These are phyloP conservation scores for Pythium guiyangense DNA, from an alignment of 352 stramenopile species.

Conservation along the genomic window DNA sequence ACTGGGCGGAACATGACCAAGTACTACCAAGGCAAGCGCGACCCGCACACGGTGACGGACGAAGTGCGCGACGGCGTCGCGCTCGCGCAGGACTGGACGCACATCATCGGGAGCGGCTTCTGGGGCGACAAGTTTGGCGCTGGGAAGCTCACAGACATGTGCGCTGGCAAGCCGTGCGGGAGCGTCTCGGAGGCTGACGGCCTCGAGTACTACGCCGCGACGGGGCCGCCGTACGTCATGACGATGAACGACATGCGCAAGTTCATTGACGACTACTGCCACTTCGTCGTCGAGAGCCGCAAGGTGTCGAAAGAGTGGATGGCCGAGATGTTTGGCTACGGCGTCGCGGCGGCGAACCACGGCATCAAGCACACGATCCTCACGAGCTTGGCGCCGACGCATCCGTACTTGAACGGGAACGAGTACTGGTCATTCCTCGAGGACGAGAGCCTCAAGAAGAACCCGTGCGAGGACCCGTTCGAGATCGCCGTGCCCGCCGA, in stretches of 20 bases:
- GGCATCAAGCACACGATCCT: slow-evolving; percentile 53
- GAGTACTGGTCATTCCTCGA: slow-evolving; percentile 46
- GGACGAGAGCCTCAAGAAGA: slow-evolving; percentile 17
- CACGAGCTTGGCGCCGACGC: slow-evolving; percentile 36
- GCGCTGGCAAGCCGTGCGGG: slow-evolving; percentile 24
- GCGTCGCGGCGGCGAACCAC: slow-evolving; percentile 39
- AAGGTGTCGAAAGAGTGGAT: slow-evolving; percentile 39
- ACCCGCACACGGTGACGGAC: slow-evolving; percentile 30
- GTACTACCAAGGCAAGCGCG: slow-evolving; percentile 32
- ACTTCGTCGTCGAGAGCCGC: slow-evolving; percentile 36
- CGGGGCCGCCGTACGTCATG: slow-evolving; percentile 56
- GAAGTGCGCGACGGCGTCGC: slow-evolving; percentile 32
- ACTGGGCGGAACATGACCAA: slow-evolving; percentile 30
- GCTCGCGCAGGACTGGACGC: slow-evolving; percentile 43
- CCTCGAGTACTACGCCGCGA: slow-evolving; percentile 38
- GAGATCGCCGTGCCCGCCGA: slow-evolving; percentile 32
- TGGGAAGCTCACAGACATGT: slow-evolving; percentile 17
- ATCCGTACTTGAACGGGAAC: slow-evolving; percentile 21
- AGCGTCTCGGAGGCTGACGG: slow-evolving; percentile 29
- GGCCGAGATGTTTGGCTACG: slow-evolving; percentile 58
- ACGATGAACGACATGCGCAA: slow-evolving; percentile 34
- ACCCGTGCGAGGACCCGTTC: slow-evolving; percentile 29
- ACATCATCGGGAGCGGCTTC: slow-evolving; percentile 36
- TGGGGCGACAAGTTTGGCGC: slow-evolving; percentile 16
- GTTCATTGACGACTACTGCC: slow-evolving; percentile 51